Conservation (phyloP, 2,329 filamentous ascomycete species). For the Acarospora socialis region DNA sequence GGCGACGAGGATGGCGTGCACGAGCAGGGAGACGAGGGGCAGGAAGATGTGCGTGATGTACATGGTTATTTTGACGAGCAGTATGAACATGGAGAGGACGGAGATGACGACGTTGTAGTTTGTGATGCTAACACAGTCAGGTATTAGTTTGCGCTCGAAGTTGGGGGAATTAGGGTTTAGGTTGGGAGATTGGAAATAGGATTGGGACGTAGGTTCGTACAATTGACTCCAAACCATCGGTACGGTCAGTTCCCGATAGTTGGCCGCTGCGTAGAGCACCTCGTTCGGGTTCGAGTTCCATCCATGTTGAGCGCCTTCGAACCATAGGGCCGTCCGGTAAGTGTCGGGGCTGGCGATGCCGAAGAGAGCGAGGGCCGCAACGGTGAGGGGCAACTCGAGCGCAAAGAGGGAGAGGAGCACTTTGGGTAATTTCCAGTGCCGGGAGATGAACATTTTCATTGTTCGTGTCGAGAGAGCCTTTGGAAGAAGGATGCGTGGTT, state of each 20-base stretch:
- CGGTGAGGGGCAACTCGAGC: conserved; percentile 42
- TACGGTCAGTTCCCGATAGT: conserved; percentile 38
- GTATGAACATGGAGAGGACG: conserved; percentile 46
- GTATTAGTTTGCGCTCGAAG: not conserved
- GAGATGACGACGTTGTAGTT: conserved; percentile 47
- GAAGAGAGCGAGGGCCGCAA: conserved; percentile 44
- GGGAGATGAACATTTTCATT: conserved; percentile 36
- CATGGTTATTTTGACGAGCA: conserved; percentile 43
- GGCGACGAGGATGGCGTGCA: conserved; percentile 37
- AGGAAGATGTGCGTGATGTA: conserved; percentile 43
- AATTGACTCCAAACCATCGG: conserved; percentile 47
- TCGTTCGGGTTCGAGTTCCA: conserved; percentile 47
- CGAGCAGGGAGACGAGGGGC: conserved; percentile 38
- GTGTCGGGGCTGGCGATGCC: conserved; percentile 48
- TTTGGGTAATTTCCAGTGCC: conserved; percentile 39
- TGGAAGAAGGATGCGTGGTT: no score
- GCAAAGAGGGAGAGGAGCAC: conserved; percentile 38
- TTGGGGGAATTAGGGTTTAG: conserved; percentile 6
- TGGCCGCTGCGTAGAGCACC: conserved; percentile 43
- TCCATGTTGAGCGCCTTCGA: conserved; percentile 45
- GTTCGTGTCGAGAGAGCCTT: no score
- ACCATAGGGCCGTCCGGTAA: conserved; percentile 48
- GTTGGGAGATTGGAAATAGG: conserved; percentile 3
- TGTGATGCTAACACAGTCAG: conserved; percentile 34
- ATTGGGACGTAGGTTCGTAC: conserved; percentile 27